These are phyloP conservation scores for Podaxis carcinomalis DNA, from an alignment of 768 basidiomycete species.

Conservation along the genomic window DNA sequence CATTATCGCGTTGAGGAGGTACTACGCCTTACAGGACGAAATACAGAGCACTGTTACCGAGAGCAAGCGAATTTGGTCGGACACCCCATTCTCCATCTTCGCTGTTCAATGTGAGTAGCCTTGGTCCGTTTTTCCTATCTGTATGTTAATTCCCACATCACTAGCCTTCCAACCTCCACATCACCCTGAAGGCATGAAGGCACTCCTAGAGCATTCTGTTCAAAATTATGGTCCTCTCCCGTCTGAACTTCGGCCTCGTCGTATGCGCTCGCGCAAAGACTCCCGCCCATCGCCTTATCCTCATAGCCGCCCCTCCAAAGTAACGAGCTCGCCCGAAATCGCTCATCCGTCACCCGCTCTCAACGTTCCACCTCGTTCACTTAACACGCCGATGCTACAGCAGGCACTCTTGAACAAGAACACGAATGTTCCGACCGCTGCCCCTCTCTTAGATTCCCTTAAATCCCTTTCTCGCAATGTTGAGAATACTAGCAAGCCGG, in stretches of 20 bases:
- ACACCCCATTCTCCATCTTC: slow-evolving; percentile 72
- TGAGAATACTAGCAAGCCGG: slow-evolving; percentile 31
- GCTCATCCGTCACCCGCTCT: not conserved
- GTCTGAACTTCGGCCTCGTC: slow-evolving; percentile 59
- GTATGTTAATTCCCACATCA: slow-evolving; percentile 5
- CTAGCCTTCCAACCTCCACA: slow-evolving; percentile 69
- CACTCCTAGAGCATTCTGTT: slow-evolving; percentile 67
- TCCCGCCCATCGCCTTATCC: slow-evolving; percentile 78
- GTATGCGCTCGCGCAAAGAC: slow-evolving; percentile 60
- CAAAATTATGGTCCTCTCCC: slow-evolving; percentile 72
- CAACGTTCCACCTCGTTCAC: not conserved
- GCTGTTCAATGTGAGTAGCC: slow-evolving; percentile 62
- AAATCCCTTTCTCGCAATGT: slow-evolving; percentile 34
- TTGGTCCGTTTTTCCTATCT: not conserved
- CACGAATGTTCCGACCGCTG: slow-evolving; percentile 30
- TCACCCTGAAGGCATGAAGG: slow-evolving; percentile 64
- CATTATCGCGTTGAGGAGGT: slow-evolving; percentile 58
- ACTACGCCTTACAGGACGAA: slow-evolving; percentile 66
- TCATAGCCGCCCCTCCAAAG: slow-evolving; percentile 39
- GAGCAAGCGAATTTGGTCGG: slow-evolving; percentile 60
- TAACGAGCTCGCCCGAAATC: slow-evolving; percentile 34
- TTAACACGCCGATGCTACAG: slow-evolving; percentile 34
- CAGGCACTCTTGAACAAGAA: slow-evolving; percentile 33
- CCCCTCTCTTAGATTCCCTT: slow-evolving; percentile 32
- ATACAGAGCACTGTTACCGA: slow-evolving; percentile 61